Evolutionary conservation across 108 stramenopile species (phyloP), one percentile per base, ranked within the genome.

Genomic region (Discostella stelligeroides): DNA sequence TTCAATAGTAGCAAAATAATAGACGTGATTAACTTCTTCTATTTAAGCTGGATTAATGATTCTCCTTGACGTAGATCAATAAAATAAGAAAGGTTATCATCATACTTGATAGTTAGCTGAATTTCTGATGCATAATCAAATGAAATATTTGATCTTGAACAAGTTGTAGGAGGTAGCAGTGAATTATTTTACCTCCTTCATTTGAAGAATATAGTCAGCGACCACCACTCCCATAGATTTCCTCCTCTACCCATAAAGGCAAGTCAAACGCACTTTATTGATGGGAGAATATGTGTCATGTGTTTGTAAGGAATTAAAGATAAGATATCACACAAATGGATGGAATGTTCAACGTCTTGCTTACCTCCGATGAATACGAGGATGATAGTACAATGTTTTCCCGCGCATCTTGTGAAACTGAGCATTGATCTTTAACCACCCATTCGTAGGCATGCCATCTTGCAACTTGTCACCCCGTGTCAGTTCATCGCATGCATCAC

Each of bases 331-430:
- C n/a, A n/a, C n/a, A n/a, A n/a, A n/a, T n/a, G n/a, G n/a, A n/a
- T n/a, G n/a, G n/a, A 47, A 29, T 66, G 25, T 58, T 46, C 1
- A 7, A 41, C 25, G n/a, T 55, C 7, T 11, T 50, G 14, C 66
- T 67, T 3, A 65, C 68, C 72, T 79, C 37, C 48, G 29, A 45
- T 92, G 91, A 51, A 92, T 78, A 39, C 64, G 70, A 47, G 91
- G 91, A 76, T 89, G 88, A 75, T 92, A 92, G 55, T 92, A 92
- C 54, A 72, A 75, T 11, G 91, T 92, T 37, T 66, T 45, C 14
- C 70, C 62, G 14, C 63, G 70, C 49, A 73, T 46, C 43, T 63
- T 38, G 1, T 82, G 73, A 38, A 92, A 87, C 11, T 50, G 27
- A 11, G 62, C 21, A 61, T 73, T 81, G n/a, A 76, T n/a, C 37